A percentile compares a stretch with the other conserved stretches of the same genome.
Conservation (phyloP, 2,329 filamentous ascomycete genomes). For the Acrodontium crateriforme region DNA sequence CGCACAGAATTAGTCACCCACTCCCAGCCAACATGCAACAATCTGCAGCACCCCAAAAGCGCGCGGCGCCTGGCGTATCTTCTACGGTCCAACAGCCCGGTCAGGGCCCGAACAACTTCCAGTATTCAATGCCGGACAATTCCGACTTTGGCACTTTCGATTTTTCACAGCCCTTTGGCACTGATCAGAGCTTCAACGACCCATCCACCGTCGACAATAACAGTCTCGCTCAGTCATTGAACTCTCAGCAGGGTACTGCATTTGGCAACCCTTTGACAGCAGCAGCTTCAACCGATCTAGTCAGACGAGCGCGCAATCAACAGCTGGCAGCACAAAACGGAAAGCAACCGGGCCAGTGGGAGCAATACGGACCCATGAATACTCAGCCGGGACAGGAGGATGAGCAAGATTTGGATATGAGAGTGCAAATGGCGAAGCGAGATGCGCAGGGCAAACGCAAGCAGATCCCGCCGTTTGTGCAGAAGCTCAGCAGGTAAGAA, state of each 20-base stretch:
- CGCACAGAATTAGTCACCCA: no score
- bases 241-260: slow-evolving; percentile 12
- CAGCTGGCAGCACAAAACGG: slow-evolving; percentile 27
- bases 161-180: slow-evolving; percentile 15
- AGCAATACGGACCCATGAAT: slow-evolving; percentile 20
- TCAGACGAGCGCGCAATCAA: slow-evolving; percentile 33
- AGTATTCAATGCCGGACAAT: slow-evolving; percentile 35
- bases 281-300: slow-evolving; percentile 28
- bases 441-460: slow-evolving; percentile 85
- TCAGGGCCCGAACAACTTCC: slow-evolving; percentile 14
- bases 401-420: slow-evolving; percentile 64
- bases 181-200: slow-evolving; percentile 22
- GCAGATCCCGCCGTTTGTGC: slow-evolving; percentile 93
- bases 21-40: no score
- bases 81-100: slow-evolving; percentile 45
- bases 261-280: slow-evolving; percentile 8
- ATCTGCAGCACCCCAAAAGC: no score
- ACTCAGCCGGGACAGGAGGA: slow-evolving; percentile 46
- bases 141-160: slow-evolving; percentile 22
- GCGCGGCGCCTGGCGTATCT: slow-evolving; percentile 57
- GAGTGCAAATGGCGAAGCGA: slow-evolving; percentile 67
- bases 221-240: slow-evolving; percentile 16
- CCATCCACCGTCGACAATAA: slow-evolving; percentile 24
- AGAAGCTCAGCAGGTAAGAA: slow-evolving; percentile 86
- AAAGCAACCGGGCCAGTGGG: slow-evolving; percentile 26